Base-by-base conservation (phyloP, 148 eudicot genomes). In the Vaccinium corymbosum region DNA sequence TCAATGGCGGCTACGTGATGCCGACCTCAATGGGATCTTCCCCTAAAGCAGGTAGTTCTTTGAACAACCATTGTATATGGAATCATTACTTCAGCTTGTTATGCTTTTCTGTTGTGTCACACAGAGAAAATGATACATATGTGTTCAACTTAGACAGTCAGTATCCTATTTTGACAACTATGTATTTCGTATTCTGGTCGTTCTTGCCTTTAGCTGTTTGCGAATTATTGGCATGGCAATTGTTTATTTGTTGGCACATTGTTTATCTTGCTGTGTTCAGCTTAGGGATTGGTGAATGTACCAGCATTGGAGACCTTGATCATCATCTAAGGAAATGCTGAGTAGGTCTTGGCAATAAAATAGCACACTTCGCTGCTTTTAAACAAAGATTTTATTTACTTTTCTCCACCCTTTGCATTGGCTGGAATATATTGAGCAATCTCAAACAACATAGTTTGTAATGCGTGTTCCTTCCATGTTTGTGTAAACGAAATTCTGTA, bases 41-140 rank as follows among this genome's bases (percentile, higher is more conserved):
- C n/a, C 93, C 94, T 52, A 87, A 85, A 75, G 89, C 94, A 89
- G 94, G 97, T 94, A 91, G 82, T 80, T 25, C 13, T 76, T 83
- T 10, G 25, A 76, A 13, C 7, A 15, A 49, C 35, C 27, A 20
- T 38, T 55, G 50, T 16, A 13, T 74, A 64, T 49, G 42, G 48
- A 25, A 46, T 52, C 19, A 15, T 27, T 61, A 49, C 56, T 48
- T 38, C 17, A 82, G 81, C 10, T 38, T 38, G 73, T 32, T 81
- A 27, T 12, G 48, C n/a, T 73, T 75, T 57, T 55, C 13, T 4
- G 3, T 46, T 15, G 11, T 4, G 6, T 42, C 46, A 42, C 46
- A 42, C 46, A 42, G 4, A 38, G 42, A 42, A 42, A 42, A 42
- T 5, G 10, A 4, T 14, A 32, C 51, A 7, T 49, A n/a, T 49